Percentiles rank a stretch among this genome's conserved stretches.
These are phyloP conservation scores for Acanthamoeba sp. DNA, from an alignment of 208 protist genomes.

Conservation along the genomic window DNA sequence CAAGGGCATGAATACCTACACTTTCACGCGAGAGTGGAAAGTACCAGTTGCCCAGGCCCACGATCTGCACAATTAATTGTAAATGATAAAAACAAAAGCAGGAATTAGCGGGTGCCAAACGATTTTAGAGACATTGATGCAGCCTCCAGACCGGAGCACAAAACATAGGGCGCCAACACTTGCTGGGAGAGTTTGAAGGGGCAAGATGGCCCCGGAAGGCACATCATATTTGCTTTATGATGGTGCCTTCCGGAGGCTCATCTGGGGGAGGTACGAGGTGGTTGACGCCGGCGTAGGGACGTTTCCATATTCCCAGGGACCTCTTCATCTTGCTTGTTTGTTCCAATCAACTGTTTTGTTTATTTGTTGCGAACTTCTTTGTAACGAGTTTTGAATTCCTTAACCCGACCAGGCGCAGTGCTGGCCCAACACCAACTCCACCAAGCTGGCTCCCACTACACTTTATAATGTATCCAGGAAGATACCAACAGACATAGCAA, in stretches of 20 bases:
- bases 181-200: no score
- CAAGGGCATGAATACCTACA: slow-evolving; percentile 8
- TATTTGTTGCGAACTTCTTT: neutral
- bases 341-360: neutral
- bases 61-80: slow-evolving; percentile 4
- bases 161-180: no score
- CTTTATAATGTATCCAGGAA: no score
- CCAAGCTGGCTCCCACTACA: no score
- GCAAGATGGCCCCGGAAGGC: no score
- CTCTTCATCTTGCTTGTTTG: slow-evolving; percentile 51
- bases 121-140: neutral
- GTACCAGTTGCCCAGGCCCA: slow-evolving; percentile 34
- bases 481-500: no score
- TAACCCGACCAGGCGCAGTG: no score
- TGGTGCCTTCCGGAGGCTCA: no score
- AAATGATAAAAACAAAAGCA: no score
- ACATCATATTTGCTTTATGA: no score
- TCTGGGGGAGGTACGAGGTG: neutral
- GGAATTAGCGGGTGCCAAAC: neutral
- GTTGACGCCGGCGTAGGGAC: slow-evolving; percentile 8
- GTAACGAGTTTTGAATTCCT: neutral
- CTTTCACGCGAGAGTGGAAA: slow-evolving; percentile 40
- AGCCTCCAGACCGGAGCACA: no score
- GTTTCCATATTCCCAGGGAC: neutral
- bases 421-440: no score